A percentile compares a stretch with the other conserved stretches of the same genome.
Conservation (phyloP, 2,329 filamentous ascomycete genomes). For the Tolypocladium album region DNA sequence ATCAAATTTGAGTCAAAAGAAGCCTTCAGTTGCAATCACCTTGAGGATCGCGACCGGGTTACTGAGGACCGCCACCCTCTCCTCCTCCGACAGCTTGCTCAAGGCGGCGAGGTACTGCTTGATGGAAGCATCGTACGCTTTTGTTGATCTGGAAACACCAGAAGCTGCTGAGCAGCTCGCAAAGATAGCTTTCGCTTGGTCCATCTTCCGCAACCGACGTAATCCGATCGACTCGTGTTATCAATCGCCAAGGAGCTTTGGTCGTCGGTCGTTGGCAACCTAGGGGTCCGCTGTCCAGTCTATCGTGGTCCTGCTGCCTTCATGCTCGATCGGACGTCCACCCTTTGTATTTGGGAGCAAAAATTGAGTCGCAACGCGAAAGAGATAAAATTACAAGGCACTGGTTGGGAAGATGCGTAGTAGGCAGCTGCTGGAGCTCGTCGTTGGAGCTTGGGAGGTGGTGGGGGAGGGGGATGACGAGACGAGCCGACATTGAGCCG, state of each 20-base stretch:
- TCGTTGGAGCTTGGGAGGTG: neutral
- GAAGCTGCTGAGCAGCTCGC: conserved; percentile 28
- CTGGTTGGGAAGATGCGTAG: neutral
- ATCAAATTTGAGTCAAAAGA: too few relatives aligned
- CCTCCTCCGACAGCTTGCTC: conserved; percentile 23
- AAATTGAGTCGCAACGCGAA: neutral
- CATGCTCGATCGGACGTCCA: neutral
- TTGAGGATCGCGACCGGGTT: conserved; percentile 28
- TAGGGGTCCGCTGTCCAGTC: neutral
- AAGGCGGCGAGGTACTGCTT: conserved; percentile 26
- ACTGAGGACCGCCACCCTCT: conserved; percentile 17
- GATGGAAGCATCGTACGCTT: conserved; percentile 28
- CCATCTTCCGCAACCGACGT: conserved; percentile 16
- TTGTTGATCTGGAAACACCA: conserved; percentile 13
- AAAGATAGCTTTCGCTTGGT: conserved; percentile 19
- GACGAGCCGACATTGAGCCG: neutral
- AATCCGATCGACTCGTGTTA: neutral
- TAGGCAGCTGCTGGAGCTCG: neutral
- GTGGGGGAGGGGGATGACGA: neutral
- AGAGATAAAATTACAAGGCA: neutral
- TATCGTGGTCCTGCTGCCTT: neutral
- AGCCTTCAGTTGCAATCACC: conserved; percentile 14
- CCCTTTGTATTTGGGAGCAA: neutral
- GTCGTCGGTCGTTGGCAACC: neutral
- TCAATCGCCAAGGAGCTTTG: neutral